Percentiles rank a stretch among this genome's conserved stretches.
phyloP scores from a whole-genome alignment of 2,329 filamentous ascomycete species.

The Podosphaera aphanis region DNA sequence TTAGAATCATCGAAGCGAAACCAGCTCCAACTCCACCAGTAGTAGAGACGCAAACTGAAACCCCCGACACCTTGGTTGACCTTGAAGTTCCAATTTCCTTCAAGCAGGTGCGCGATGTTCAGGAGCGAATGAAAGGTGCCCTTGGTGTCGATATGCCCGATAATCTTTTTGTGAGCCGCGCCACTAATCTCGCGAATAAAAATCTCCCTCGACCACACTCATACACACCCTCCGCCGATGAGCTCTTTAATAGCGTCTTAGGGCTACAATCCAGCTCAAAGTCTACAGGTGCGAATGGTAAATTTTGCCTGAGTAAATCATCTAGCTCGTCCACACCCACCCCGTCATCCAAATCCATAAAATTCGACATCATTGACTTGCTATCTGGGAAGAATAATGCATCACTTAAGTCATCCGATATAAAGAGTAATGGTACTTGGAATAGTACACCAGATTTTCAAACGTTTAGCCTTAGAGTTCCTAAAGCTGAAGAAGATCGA shows the following conservation, averaged over 20 bases:
- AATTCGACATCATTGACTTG: conserved; percentile 64
- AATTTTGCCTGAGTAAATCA: conserved; percentile 24
- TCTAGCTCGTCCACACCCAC: too few species aligned
- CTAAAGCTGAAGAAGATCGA: conserved; percentile 57
- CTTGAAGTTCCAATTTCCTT: conserved; percentile 53
- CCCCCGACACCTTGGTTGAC: conserved; percentile 21
- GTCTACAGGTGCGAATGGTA: conserved; percentile 31
- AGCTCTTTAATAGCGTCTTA: conserved; percentile 75
- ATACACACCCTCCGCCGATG: conserved; percentile 45
- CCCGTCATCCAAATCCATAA: conserved; percentile 39
- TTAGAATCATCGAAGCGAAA: conserved; percentile 43
- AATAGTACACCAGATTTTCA: conserved; percentile 37
- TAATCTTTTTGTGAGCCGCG: conserved; percentile 67
- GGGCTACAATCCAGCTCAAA: conserved; percentile 34
- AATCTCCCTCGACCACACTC: conserved; percentile 46
- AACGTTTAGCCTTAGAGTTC: conserved; percentile 61
- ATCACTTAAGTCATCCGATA: conserved; percentile 8
- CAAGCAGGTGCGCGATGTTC: conserved; percentile 47
- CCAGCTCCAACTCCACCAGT: conserved; percentile 18
- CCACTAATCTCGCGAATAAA: conserved; percentile 70
- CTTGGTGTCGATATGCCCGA: conserved; percentile 65
- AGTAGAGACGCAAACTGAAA: conserved; percentile 18
- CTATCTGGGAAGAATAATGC: conserved; percentile 27
- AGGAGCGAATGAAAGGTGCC: conserved; percentile 54
- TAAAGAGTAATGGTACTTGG: conserved; percentile 17